Percentiles rank a stretch among this genome's conserved stretches.
These are phyloP conservation scores for Hypoxylon sp. DNA, from an alignment of 2,329 filamentous ascomycete genomes.

Conservation along the genomic window DNA sequence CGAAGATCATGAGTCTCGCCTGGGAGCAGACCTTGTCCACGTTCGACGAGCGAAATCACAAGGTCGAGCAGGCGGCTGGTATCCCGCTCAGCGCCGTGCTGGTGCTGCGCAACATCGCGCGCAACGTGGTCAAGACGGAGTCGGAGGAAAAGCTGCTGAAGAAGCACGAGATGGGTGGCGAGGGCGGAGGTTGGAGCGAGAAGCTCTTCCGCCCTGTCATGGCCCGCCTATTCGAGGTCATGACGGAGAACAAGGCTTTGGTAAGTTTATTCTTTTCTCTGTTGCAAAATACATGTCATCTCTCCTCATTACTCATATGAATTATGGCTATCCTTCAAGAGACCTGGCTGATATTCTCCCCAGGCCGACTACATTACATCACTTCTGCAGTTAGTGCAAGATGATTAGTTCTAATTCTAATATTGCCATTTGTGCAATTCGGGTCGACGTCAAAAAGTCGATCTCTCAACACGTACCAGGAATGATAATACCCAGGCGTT, in stretches of 20 bases:
- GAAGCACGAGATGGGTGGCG: slow-evolving; percentile 55
- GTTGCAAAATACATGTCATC: background rate
- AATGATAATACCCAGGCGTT: slow-evolving; percentile 41
- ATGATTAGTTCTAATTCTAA: too few relatives aligned
- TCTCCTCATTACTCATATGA: too few relatives aligned
- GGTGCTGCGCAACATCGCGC: slow-evolving; percentile 80
- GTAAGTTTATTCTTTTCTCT: slow-evolving; percentile 50
- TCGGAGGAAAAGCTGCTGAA: slow-evolving; percentile 64
- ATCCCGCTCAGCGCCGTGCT: slow-evolving; percentile 81
- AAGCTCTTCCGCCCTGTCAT: slow-evolving; percentile 72
- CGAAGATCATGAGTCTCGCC: slow-evolving; percentile 62
- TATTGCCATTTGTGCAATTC: too few relatives aligned
- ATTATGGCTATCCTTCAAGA: too few relatives aligned
- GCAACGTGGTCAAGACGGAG: slow-evolving; percentile 69
- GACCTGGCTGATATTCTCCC: too few relatives aligned
- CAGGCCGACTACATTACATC: slow-evolving; percentile 39
- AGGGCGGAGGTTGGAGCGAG: slow-evolving; percentile 70
- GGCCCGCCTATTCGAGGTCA: slow-evolving; percentile 71
- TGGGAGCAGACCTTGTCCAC: slow-evolving; percentile 65
- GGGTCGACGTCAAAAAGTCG: background rate
- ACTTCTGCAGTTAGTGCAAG: slow-evolving; percentile 38
- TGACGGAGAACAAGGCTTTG: slow-evolving; percentile 72
- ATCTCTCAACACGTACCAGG: slow-evolving; percentile 5
- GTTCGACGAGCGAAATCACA: slow-evolving; percentile 66
- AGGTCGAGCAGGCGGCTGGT: slow-evolving; percentile 72